phyloP scores from a whole-genome alignment of 371 early-diverging fungal genomes.

The Coelomomyces lativittatus region DNA sequence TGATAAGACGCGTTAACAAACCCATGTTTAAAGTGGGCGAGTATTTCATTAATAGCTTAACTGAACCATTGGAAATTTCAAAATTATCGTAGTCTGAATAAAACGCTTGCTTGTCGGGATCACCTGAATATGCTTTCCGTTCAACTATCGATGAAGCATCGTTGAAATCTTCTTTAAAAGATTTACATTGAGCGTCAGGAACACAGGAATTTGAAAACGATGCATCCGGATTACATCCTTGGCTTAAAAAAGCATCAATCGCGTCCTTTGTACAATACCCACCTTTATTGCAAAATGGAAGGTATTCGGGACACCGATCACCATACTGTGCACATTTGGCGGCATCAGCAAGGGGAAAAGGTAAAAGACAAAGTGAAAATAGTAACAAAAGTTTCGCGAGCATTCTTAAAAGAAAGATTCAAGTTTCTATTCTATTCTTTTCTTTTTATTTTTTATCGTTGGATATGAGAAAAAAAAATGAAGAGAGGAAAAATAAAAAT shows the following conservation, averaged over 20 bases:
- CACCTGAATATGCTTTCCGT: background rate
- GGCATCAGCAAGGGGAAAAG: too few relatives aligned
- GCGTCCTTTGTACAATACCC: background rate
- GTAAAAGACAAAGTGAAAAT: too few relatives aligned
- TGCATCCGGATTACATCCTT: background rate
- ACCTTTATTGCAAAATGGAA: background rate
- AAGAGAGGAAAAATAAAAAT: too few relatives aligned
- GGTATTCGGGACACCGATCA: background rate
- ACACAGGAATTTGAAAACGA: background rate
- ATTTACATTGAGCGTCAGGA: background rate
- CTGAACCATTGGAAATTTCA: background rate
- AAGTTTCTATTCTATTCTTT: too few relatives aligned
- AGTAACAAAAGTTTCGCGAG: too few relatives aligned
- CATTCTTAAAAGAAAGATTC: too few relatives aligned
- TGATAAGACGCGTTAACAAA: background rate
- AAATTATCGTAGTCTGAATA: too few relatives aligned
- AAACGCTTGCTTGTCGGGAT: background rate
- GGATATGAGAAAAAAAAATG: too few relatives aligned
- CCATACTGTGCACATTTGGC: background rate
- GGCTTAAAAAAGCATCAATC: background rate
- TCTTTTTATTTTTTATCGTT: too few relatives aligned
- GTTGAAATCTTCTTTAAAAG: slow-evolving; percentile 3
- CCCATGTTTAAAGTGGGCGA: background rate
- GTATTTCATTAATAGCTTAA: background rate
- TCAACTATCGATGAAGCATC: background rate